These are phyloP conservation scores for Alternaria alternata DNA, from an alignment of 2,329 filamentous ascomycete genomes.

Conservation along the genomic window DNA sequence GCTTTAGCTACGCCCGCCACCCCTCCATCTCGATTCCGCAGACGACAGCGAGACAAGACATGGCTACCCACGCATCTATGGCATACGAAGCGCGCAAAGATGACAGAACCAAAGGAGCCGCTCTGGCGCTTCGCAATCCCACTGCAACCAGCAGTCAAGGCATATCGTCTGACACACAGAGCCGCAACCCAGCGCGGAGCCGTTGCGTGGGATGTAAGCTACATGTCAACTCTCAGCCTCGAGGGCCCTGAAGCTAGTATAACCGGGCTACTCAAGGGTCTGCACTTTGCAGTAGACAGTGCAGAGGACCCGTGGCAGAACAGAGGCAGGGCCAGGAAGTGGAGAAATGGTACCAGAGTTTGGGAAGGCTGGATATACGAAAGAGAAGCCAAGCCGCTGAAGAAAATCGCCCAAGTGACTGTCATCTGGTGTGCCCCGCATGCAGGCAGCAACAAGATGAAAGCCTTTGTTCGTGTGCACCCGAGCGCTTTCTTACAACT, in stretches of 20 bases:
- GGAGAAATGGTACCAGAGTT: slow-evolving; percentile 69
- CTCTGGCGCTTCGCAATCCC: slow-evolving; percentile 93
- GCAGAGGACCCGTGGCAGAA: slow-evolving; percentile 63
- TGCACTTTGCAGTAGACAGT: slow-evolving; percentile 65
- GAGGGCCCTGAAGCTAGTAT: slow-evolving; percentile 72
- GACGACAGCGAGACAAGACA: slow-evolving; percentile 85
- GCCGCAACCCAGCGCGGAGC: slow-evolving; percentile 77
- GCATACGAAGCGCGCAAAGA: slow-evolving; percentile 89
- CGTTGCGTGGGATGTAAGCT: slow-evolving; percentile 92
- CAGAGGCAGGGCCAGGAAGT: slow-evolving; percentile 68
- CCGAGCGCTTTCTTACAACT: slow-evolving; percentile 79
- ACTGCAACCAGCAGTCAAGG: slow-evolving; percentile 85
- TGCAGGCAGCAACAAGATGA: slow-evolving; percentile 52
- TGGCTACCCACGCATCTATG: slow-evolving; percentile 96
- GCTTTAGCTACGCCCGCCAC: slow-evolving; percentile 69
- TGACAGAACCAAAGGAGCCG: slow-evolving; percentile 80
- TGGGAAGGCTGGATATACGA: slow-evolving; percentile 68
- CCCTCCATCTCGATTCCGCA: slow-evolving; percentile 77
- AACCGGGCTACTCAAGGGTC: slow-evolving; percentile 68
- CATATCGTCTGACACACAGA: slow-evolving; percentile 86
- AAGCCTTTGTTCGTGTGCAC: slow-evolving; percentile 77
- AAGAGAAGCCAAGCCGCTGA: slow-evolving; percentile 59
- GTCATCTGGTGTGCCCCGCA: slow-evolving; percentile 72
- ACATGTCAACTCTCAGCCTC: slow-evolving; percentile 84
- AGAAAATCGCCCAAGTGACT: slow-evolving; percentile 73